Evolutionary conservation across 2,329 filamentous ascomycete genomes (phyloP).

Genomic region (Stagonosporopsis chrysanthemi): DNA sequence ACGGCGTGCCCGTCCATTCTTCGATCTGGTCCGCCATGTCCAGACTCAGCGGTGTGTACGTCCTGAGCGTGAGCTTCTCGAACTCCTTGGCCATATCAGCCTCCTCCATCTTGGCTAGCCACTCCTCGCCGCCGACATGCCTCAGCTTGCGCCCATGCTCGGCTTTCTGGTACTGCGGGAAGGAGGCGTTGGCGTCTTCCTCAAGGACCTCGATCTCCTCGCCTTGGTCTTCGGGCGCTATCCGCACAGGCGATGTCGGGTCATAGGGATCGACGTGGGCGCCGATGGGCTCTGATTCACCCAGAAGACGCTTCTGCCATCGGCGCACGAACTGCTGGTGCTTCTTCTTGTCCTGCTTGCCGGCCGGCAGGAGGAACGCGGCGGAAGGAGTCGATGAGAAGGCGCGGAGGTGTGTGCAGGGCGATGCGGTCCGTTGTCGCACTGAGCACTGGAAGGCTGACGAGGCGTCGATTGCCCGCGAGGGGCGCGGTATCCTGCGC

Average conservation of each 20-base stretch:
- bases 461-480: conserved; percentile 43
- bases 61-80: conserved; percentile 46
- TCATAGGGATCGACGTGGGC: conserved; percentile 50
- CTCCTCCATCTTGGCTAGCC: conserved; percentile 47
- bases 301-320: conserved; percentile 48
- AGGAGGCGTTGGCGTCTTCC: conserved; percentile 23
- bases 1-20: conserved; percentile 40
- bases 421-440: conserved; percentile 26
- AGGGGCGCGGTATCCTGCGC: conserved; percentile 49
- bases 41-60: conserved; percentile 42
- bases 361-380: conserved; percentile 33
- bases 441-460: conserved; percentile 20
- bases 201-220: conserved; percentile 45
- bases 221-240: conserved; percentile 46
- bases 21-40: conserved; percentile 44
- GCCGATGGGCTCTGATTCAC: conserved; percentile 48
- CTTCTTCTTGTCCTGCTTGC: conserved; percentile 47
- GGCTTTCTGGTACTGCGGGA: conserved; percentile 21
- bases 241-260: conserved; percentile 45
- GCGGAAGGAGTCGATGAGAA: conserved; percentile 42
- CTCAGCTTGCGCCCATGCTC: conserved; percentile 53
- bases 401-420: conserved; percentile 27
- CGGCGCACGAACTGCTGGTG: conserved; percentile 45
- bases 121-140: conserved; percentile 60
- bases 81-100: conserved; percentile 38